phyloP scores from a whole-genome alignment of 352 stramenopile genomes.

The Poterioochromonas sp. region DNA sequence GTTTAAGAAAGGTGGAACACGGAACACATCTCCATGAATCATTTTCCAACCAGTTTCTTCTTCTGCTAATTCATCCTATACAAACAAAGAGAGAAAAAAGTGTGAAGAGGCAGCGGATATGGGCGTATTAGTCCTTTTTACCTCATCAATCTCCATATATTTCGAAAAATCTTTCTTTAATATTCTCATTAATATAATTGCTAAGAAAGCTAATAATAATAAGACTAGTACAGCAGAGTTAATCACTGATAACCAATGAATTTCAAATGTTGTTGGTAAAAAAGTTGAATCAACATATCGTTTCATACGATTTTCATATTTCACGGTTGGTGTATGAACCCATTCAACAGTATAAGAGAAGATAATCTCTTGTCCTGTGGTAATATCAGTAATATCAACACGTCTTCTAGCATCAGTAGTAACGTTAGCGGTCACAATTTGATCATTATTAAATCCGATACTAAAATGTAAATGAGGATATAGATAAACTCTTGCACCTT shows the following conservation, averaged over 20 bases:
- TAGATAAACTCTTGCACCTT: slow-evolving; percentile 64
- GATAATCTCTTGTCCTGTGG: slow-evolving; percentile 46
- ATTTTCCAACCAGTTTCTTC: slow-evolving; percentile 96
- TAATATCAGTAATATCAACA: slow-evolving; percentile 44
- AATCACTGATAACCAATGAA: slow-evolving; percentile 97
- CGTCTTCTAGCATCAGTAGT: slow-evolving; percentile 37
- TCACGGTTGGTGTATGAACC: slow-evolving; percentile 63
- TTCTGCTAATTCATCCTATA: slow-evolving; percentile 68
- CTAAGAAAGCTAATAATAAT: slow-evolving; percentile 87
- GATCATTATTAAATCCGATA: slow-evolving; percentile 80
- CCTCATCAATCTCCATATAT: slow-evolving; percentile 85
- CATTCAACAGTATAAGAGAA: slow-evolving; percentile 95
- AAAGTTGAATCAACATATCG: slow-evolving; percentile 60
- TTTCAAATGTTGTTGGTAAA: slow-evolving; percentile 65
- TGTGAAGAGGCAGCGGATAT: neutral
- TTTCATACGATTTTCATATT: slow-evolving; percentile 75
- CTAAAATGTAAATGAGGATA: slow-evolving; percentile 91
- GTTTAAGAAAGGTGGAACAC: slow-evolving; percentile 73
- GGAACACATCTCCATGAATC: slow-evolving; percentile 90
- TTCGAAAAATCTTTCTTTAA: slow-evolving; percentile 95
- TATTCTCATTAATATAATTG: slow-evolving; percentile 90
- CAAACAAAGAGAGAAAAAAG: no score
- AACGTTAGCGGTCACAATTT: slow-evolving; percentile 70
- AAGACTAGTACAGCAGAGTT: slow-evolving; percentile 96
- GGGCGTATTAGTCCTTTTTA: slow-evolving; percentile 22